Base-by-base conservation (phyloP, 176 grass and related monocot species). In the Elaeis guineensis region DNA sequence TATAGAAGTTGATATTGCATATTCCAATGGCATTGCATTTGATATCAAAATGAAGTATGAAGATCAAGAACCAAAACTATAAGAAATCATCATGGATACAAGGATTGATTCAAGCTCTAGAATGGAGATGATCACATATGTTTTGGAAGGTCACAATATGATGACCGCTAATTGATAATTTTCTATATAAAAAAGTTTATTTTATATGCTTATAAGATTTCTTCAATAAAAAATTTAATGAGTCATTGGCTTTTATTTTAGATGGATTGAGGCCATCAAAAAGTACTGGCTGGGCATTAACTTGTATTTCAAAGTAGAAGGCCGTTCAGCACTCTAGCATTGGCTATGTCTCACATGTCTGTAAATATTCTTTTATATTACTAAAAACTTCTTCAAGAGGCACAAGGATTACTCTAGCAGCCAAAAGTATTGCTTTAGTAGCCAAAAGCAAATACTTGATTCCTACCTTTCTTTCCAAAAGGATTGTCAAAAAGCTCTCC, bases 1-100 rank as follows among this genome's bases (percentile, higher is more conserved):
- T 20, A 81, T 95, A 75, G 90, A 95, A 73, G 77, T 89, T 80
- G 90, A 95, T 67, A 86, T 95, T 81, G 90, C 86, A 83, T 86
- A 86, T 62, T 75, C 82, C 0, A 63, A 77, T 25, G 85, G 86
- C 56, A 83, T 95, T 67, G 32, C 81, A 35, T 58, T 89, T 67
- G 58, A 89, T 51, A 67, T 90, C 55, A 75, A 85, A 61, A 90
- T 86, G 21, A 90, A 83, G 59, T 83, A 90, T 11, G 83, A 96
- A 70, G 80, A 90, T 79, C 65, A 76, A 54, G 92, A 85, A 68
- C 80, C 83, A 14, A 87, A 96, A 59, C 67, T 91, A 63, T 87
- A 91, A 51, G 83, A 97, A 55, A 78, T 88, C 63, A 87, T 88
- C 23, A 82, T 85, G 69, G 72, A 90, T 85, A 76, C 64, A 64